Base-by-base conservation (phyloP, 2,329 filamentous ascomycete species). In the Pseudogymnoascus sp. region DNA sequence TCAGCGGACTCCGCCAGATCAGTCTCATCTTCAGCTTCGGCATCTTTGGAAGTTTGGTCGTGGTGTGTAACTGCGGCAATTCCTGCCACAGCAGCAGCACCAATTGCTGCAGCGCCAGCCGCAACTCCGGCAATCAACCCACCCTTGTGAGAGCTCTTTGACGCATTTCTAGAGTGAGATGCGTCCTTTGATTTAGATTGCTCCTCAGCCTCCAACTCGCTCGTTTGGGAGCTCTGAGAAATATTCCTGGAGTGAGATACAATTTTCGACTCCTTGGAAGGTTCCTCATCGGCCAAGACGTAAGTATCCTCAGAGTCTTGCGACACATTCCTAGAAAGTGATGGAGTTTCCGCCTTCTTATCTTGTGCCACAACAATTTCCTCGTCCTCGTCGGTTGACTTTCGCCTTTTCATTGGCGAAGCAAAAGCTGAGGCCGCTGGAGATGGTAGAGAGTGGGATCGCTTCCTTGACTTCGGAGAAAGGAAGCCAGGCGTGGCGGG, bases 391-490 rank as follows among this genome's bases (percentile, higher is more conserved):
- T 33, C 61, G 24, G 58, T 58, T 33, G 62, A 29, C 31, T 65
- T 64, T 21, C 60, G 62, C 47, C 66, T 68, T 5, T 65, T 61
- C 39, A 62, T 35, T 24, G 65, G 62, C 11, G 65, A 66, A 21
- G 39, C 63, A 47, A 67, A 68, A 15, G 64, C 61, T 1, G 65
- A 60, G 15, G 60, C 58, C 13, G 64, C 61, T 47, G 66, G 67
- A 17, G 66, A 65, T 24, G 71, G 71, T 29, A 70, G 15, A 10
- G 71, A 73, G 40, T 68, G 64, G 6, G 71, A 69, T 47, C 71
- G 67, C 33, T 69, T 70, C 54, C 70, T 70, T 5, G 63, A 60
- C 13, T 44, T 63, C 13, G 59, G 15, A 17, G 63, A 26, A 4
- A 63, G 37, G 40, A 64, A 61, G 58, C 41, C 41, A 67, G 71